Percentiles rank a stretch among this genome's conserved stretches.
These are phyloP conservation scores for Aspergillus clavatus DNA, from an alignment of 2,329 filamentous ascomycete genomes.

Conservation along the genomic window DNA sequence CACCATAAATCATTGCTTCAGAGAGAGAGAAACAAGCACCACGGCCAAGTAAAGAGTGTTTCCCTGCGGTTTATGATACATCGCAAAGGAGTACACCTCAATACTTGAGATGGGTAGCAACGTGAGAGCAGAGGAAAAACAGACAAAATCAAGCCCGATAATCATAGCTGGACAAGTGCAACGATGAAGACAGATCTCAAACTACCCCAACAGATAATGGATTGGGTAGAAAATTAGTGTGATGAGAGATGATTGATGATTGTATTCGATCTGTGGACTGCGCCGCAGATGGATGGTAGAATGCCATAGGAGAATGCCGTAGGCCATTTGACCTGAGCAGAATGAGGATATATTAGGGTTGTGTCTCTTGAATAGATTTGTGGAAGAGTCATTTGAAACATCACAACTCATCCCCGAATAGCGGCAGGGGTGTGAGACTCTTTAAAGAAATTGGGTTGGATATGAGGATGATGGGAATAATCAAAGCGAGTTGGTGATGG, in stretches of 20 bases:
- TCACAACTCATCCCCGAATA: conserved; percentile 28
- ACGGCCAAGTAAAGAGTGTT: not conserved
- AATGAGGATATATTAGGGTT: too few species aligned
- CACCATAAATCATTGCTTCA: not conserved
- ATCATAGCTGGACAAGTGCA: not conserved
- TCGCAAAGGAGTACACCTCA: conserved; percentile 24
- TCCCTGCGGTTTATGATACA: conserved; percentile 34
- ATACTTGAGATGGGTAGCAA: conserved; percentile 6
- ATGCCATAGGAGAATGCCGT: too few species aligned
- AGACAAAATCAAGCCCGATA: not conserved
- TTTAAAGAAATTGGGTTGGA: conserved; percentile 42
- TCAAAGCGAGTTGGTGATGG: conserved; percentile 37
- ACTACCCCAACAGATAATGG: not conserved
- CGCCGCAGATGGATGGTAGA: too few species aligned
- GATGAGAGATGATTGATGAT: not conserved
- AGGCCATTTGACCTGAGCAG: too few species aligned
- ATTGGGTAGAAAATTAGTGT: not conserved
- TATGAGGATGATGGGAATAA: conserved; percentile 40
- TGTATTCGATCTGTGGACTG: too few species aligned
- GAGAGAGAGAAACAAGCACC: conserved; percentile 5
- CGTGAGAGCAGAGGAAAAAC: not conserved
- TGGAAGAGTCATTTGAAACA: too few species aligned
- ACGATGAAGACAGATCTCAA: not conserved
- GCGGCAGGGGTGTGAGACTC: conserved; percentile 45
- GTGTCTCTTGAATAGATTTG: not conserved